phyloP scores from a whole-genome alignment of 202 grass and related monocot genomes.

The Eragrostis tef region DNA sequence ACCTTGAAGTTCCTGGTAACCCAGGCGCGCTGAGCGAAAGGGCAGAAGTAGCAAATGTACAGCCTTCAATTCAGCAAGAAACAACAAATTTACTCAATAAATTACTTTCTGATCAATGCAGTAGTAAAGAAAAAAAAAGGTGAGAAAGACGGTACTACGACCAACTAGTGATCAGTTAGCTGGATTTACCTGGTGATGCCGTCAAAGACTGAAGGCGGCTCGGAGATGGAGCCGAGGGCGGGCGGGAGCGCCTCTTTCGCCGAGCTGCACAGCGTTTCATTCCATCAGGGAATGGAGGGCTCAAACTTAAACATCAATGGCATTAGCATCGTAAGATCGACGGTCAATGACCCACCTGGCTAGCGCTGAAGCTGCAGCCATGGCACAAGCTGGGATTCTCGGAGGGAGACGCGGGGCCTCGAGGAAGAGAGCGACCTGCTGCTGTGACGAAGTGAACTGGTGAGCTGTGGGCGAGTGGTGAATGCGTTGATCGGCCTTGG shows the following conservation, averaged over 20 bases:
- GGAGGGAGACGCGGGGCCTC: background rate
- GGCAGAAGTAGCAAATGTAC: slow-evolving; percentile 57
- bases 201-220: slow-evolving; percentile 64
- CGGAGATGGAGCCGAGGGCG: slow-evolving; percentile 56
- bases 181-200: slow-evolving; percentile 69
- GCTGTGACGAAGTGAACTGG: background rate
- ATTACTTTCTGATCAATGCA: background rate
- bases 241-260: slow-evolving; percentile 56
- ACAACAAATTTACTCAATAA: background rate
- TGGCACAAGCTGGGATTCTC: background rate
- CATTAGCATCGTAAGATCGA: background rate
- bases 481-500: background rate
- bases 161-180: background rate
- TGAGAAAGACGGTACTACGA: background rate
- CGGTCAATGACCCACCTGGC: background rate
- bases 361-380: slow-evolving; percentile 34
- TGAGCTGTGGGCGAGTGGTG: background rate
- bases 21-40: slow-evolving; percentile 65
- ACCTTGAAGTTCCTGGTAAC: slow-evolving; percentile 65
- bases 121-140: background rate
- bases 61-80: slow-evolving; percentile 23
- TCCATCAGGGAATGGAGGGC: background rate
- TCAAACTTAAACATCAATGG: background rate
- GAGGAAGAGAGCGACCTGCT: background rate
- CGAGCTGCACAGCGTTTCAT: slow-evolving; percentile 31